These are phyloP conservation scores for Ceratocystis destructans DNA, from an alignment of 2,329 filamentous ascomycete genomes.

Conservation along the genomic window DNA sequence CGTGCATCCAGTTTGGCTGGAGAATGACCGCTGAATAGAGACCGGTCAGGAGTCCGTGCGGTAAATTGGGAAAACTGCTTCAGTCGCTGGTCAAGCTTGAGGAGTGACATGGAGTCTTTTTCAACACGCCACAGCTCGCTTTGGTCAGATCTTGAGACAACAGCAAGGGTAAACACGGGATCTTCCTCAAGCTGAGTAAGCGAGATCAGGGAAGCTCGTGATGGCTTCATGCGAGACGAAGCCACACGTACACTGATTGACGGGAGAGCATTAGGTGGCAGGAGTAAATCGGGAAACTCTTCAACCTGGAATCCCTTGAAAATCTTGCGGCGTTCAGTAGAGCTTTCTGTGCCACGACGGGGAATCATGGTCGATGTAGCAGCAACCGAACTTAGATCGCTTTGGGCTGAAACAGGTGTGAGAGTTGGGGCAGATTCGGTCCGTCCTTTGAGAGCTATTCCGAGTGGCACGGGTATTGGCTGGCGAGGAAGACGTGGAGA, in stretches of 20 bases:
- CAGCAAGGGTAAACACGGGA: conserved; percentile 79
- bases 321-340: conserved; percentile 39
- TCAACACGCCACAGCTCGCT: conserved; percentile 87
- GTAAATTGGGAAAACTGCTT: conserved; percentile 55
- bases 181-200: conserved; percentile 76
- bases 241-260: conserved; percentile 77
- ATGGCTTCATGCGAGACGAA: conserved; percentile 89
- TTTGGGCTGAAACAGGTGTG: conserved; percentile 26
- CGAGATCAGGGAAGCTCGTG: conserved; percentile 68
- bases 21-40: conserved; percentile 80
- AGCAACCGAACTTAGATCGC: conserved; percentile 20
- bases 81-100: conserved; percentile 68
- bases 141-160: conserved; percentile 62
- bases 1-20: conserved; percentile 87
- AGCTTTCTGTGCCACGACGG: conserved; percentile 26
- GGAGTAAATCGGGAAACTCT: conserved; percentile 70
- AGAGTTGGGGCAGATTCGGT: not conserved
- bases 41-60: conserved; percentile 67
- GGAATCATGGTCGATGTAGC: not conserved
- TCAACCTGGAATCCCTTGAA: conserved; percentile 71
- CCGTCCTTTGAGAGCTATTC: not conserved
- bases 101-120: conserved; percentile 72
- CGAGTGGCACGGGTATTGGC: conserved; percentile 54
- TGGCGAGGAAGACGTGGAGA: conserved; percentile 63
- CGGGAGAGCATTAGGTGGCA: conserved; percentile 78